A percentile compares a stretch with the other conserved stretches of the same genome.
These are phyloP conservation scores for Claviceps spartinae DNA, from an alignment of 2,329 filamentous ascomycete genomes.

Conservation along the genomic window DNA sequence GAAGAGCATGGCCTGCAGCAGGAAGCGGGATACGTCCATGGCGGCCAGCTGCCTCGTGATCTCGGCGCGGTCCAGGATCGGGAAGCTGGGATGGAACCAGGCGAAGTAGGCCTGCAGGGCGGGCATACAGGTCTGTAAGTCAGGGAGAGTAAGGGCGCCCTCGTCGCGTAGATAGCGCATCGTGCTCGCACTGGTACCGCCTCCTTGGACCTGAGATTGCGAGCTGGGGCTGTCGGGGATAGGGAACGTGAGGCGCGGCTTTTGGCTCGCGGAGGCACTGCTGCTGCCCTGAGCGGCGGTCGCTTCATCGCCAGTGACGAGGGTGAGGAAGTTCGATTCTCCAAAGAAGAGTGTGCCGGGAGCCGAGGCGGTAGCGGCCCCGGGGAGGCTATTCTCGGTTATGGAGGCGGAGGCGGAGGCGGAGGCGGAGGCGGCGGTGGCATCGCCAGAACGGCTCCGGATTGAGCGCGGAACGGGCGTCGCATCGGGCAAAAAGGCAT, in stretches of 20 bases:
- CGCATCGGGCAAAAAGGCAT: not conserved
- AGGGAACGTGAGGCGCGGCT: constrained; percentile 17
- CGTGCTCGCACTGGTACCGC: constrained; percentile 31
- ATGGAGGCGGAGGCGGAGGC: constrained; percentile 11
- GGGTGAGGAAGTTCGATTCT: constrained; percentile 25
- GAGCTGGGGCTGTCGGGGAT: constrained; percentile 15
- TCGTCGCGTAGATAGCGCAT: constrained; percentile 35
- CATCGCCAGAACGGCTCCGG: not conserved
- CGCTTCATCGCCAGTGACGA: constrained; percentile 16
- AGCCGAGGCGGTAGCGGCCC: constrained; percentile 9
- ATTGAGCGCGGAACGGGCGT: not conserved
- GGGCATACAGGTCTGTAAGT: constrained; percentile 25
- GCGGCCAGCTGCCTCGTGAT: constrained; percentile 25
- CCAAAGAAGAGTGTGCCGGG: constrained; percentile 22
- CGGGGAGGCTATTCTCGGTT: not conserved
- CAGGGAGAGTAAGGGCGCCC: constrained; percentile 30
- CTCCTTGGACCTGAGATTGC: constrained; percentile 9
- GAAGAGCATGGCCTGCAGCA: constrained; percentile 40
- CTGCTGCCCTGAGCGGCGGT: not conserved
- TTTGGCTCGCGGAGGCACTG: constrained; percentile 6
- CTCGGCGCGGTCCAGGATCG: constrained; percentile 34
- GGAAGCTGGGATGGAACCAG: constrained; percentile 44
- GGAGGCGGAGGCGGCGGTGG: constrained; percentile 6
- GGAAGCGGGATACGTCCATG: constrained; percentile 31
- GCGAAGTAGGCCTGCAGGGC: constrained; percentile 38